Base-by-base conservation (phyloP, 139 green algal genomes). In the Chlamydomonas applanata region DNA sequence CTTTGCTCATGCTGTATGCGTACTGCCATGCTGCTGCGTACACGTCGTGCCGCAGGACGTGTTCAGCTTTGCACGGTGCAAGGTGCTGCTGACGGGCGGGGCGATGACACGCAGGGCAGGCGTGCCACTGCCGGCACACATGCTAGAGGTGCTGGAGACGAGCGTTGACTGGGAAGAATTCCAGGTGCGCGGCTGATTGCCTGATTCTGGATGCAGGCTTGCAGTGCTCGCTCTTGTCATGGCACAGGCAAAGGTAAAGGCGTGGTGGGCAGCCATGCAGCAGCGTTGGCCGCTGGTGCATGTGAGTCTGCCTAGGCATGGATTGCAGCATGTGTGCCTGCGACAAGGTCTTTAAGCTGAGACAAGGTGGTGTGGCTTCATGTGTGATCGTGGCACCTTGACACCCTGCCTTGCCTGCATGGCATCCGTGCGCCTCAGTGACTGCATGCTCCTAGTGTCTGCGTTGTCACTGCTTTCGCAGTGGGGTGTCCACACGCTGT, bases 151-250 rank as follows among this genome's bases (percentile, higher is more conserved):
- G 22, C 32, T 94, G 36, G 64, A 93, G 0, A 65, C 80, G 30
- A 67, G 75, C n/a, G 40, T 96, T 17, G 54, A 35, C 2, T 97
- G 92, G 92, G 91, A 95, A 71, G 89, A 95, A 32, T 77, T 93
- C 24, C 72, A 90, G 87, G 89, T 94, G 61, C 2, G 36, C 60
- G 13, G 14, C 20, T 75, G 68, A 56, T n/a, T n/a, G n/a, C n/a
- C n/a, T n/a, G n/a, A n/a, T n/a, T n/a, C n/a, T n/a, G n/a, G n/a
- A n/a, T n/a, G n/a, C n/a, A n/a, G n/a, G n/a, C n/a, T n/a, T n/a
- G n/a, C n/a, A n/a, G n/a, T n/a, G n/a, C n/a, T n/a, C n/a, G n/a
- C n/a, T n/a, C n/a, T n/a, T n/a, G n/a, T n/a, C n/a, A n/a, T n/a
- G n/a, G n/a, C n/a, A n/a, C n/a, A n/a, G n/a, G n/a, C n/a, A n/a